Percentiles rank a stretch among this genome's conserved stretches.
Evolutionary conservation across 192 early-diverging fungal genomes (phyloP).

Genomic region (Coemansia sp.): DNA sequence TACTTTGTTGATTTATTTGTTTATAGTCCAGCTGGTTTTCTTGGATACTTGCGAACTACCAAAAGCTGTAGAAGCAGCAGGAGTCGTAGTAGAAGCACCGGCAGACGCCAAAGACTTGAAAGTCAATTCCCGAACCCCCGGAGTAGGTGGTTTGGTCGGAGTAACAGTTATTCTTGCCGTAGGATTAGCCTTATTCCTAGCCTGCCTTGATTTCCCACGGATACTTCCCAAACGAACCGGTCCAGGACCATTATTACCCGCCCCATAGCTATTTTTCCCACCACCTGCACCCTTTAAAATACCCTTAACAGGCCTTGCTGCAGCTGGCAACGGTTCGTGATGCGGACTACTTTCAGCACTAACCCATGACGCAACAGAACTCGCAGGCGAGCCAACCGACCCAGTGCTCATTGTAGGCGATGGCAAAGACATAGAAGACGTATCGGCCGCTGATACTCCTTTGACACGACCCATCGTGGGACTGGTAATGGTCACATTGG

Average conservation of each 20-base stretch:
- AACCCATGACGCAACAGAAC: conserved; percentile 42
- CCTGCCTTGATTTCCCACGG: conserved; percentile 41
- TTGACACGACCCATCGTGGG: conserved; percentile 19
- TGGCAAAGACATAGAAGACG: conserved; percentile 26
- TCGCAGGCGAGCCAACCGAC: conserved; percentile 28
- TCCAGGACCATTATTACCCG: conserved; percentile 9
- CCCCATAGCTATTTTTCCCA: background rate
- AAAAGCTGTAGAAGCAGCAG: conserved; percentile 1
- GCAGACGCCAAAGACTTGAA: conserved; percentile 42
- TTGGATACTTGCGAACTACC: conserved; percentile 12
- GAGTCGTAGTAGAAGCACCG: conserved; percentile 1
- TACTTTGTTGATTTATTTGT: background rate
- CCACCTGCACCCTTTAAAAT: conserved; percentile 38
- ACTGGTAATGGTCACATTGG: conserved; percentile 18
- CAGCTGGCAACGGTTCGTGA: conserved; percentile 49
- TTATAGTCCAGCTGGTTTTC: conserved; percentile 37
- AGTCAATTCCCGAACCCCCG: conserved; percentile 26
- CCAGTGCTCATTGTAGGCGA: conserved; percentile 30
- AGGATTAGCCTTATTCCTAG: conserved; percentile 35
- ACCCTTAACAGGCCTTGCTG: conserved; percentile 40
- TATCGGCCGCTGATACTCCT: conserved; percentile 7
- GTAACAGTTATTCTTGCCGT: conserved; percentile 18
- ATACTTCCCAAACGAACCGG: conserved; percentile 41
- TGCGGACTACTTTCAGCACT: conserved; percentile 43
- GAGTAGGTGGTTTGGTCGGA: conserved; percentile 22